Percentiles rank a stretch among this genome's conserved stretches.
phyloP scores from a whole-genome alignment of 1,284 basidiomycete species.

The Grifola frondosa region DNA sequence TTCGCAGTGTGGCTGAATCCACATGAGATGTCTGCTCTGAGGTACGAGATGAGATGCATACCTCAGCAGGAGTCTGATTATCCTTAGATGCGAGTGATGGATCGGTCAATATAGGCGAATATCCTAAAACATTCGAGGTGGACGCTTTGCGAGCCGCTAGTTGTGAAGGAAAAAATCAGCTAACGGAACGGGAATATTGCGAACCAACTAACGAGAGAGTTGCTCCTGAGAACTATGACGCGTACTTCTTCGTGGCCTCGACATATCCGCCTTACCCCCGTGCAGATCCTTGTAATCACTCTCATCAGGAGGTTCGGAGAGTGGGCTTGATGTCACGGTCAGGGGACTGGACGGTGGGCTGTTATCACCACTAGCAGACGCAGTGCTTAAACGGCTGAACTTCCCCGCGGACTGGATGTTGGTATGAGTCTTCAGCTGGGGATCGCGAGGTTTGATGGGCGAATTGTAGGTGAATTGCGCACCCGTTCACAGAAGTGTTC shows the following conservation, averaged over 20 bases:
- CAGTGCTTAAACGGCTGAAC: constrained; percentile 37
- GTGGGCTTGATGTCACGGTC: constrained; percentile 69
- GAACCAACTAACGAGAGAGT: constrained; percentile 19
- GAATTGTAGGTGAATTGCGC: constrained; percentile 60
- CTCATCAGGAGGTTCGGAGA: constrained; percentile 79
- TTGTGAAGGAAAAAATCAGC: constrained; percentile 2
- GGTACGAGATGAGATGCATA: constrained; percentile 8
- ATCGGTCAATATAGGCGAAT: too few species aligned
- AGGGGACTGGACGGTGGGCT: constrained; percentile 71
- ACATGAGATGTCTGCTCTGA: not conserved
- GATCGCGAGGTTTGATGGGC: constrained; percentile 32
- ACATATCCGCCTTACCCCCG: constrained; percentile 16
- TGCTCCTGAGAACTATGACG: constrained; percentile 25
- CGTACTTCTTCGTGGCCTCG: constrained; percentile 25
- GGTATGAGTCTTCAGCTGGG: constrained; percentile 42
- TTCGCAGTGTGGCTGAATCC: constrained; percentile 74
- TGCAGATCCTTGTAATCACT: constrained; percentile 53
- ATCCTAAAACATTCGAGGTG: constrained; percentile 13
- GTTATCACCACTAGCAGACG: constrained; percentile 22
- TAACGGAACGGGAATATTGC: too few species aligned
- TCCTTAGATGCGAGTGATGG: constrained; percentile 11
- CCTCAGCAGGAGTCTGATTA: constrained; percentile 22
- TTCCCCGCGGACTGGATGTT: constrained; percentile 43
- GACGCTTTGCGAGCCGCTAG: constrained; percentile 18
- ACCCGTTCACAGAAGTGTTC: constrained; percentile 86